Percentiles rank a stretch among this genome's conserved stretches.
Conservation (phyloP, 257 asterid genomes). For the Solanum bulbocastanum region DNA sequence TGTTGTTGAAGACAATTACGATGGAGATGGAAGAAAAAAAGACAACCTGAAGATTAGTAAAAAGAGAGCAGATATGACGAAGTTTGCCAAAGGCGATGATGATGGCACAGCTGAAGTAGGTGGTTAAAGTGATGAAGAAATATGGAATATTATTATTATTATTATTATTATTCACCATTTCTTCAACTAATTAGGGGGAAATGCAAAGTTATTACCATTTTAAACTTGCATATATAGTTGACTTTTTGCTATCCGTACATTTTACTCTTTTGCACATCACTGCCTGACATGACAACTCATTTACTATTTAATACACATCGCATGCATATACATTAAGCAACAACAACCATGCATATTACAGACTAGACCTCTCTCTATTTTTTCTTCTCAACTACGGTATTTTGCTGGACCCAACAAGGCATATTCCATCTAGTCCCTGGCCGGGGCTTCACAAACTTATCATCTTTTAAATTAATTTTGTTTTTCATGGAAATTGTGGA, state of each 20-base stretch:
- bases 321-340: too few relatives aligned
- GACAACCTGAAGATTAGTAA: conserved; percentile 58
- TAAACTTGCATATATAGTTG: background rate
- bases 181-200: background rate
- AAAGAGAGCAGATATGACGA: conserved; percentile 68
- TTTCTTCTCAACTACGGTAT: too few relatives aligned
- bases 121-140: conserved; percentile 73
- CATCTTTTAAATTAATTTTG: too few relatives aligned
- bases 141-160: conserved; percentile 40
- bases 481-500: too few relatives aligned
- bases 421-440: too few relatives aligned
- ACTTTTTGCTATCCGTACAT: background rate
- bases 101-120: conserved; percentile 92
- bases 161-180: conserved; percentile 43
- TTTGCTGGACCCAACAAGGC: too few relatives aligned
- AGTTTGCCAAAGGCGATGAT: conserved; percentile 91
- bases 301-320: too few relatives aligned
- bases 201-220: background rate
- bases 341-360: too few relatives aligned
- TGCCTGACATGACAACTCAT: too few relatives aligned
- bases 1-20: background rate
- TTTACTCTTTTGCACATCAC: background rate
- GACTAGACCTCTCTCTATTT: too few relatives aligned
- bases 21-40: background rate
- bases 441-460: too few relatives aligned